Conservation (phyloP, 108 stramenopile genomes). For the Fragilariopsis cylindrus region DNA sequence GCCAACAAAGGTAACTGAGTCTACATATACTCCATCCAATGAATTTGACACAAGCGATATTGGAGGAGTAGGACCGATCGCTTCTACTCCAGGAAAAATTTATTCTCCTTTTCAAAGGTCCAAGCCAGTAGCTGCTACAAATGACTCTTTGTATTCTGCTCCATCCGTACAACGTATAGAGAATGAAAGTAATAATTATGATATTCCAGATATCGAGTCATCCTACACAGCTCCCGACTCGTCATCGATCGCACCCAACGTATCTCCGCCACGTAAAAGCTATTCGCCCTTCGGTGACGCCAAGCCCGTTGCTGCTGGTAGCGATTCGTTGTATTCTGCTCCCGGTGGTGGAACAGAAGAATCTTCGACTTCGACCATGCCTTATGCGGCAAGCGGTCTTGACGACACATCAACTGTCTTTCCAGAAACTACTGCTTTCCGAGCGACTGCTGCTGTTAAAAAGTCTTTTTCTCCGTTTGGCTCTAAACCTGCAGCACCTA, state of each 20-base stretch:
- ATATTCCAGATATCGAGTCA: not conserved
- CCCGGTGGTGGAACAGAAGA: not conserved
- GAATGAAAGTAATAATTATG: not conserved
- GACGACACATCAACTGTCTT: not conserved
- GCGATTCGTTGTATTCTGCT: conserved; percentile 10
- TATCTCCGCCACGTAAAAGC: not conserved
- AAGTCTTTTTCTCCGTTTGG: conserved; percentile 21
- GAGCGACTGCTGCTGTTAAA: conserved; percentile 5
- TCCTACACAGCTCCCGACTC: not conserved
- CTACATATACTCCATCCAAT: not conserved
- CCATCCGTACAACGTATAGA: not conserved
- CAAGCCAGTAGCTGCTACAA: conserved; percentile 2
- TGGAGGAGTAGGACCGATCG: not conserved
- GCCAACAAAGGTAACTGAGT: not conserved
- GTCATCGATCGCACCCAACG: not conserved
- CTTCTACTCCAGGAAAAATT: not conserved
- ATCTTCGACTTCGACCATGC: conserved; percentile 4
- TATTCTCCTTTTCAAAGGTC: conserved; percentile 15
- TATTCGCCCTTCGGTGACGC: conserved; percentile 8
- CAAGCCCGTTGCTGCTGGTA: conserved; percentile 4
- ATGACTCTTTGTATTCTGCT: conserved; percentile 13
- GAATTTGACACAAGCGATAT: not conserved
- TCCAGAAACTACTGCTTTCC: not conserved
- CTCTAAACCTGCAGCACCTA: conserved; percentile 2
- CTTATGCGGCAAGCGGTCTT: not conserved